Percentiles rank a stretch among this genome's conserved stretches.
Conservation (phyloP, 2,329 filamentous ascomycete genomes). For the Fusarium stilboides region DNA sequence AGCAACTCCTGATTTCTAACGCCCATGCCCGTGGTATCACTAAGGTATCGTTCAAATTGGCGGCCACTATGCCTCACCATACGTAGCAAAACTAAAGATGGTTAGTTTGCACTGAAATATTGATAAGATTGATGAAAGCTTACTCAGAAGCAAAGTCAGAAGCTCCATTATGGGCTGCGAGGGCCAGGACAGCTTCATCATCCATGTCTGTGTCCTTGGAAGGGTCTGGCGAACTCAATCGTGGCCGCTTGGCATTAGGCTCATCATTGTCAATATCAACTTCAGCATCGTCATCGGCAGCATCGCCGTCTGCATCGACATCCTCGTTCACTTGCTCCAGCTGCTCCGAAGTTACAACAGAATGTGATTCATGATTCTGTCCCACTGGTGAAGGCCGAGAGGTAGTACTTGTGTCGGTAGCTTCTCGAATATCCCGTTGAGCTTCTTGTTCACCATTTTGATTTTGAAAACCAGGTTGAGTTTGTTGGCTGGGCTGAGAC, state of each 20-base stretch:
- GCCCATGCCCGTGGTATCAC: slow-evolving; percentile 43
- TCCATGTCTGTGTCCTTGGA: slow-evolving; percentile 58
- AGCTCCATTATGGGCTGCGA: slow-evolving; percentile 61
- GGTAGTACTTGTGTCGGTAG: slow-evolving; percentile 5
- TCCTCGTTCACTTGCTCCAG: slow-evolving; percentile 35
- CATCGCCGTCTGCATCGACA: slow-evolving; percentile 54
- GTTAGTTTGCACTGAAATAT: slow-evolving; percentile 19
- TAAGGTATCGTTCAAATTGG: slow-evolving; percentile 18
- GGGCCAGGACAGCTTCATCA: slow-evolving; percentile 65
- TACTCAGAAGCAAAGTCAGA: slow-evolving; percentile 62
- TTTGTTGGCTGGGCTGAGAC: slow-evolving; percentile 6
- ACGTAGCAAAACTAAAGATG: slow-evolving; percentile 55
- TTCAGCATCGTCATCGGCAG: slow-evolving; percentile 49
- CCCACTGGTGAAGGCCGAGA: slow-evolving; percentile 21
- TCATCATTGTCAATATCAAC: slow-evolving; percentile 55
- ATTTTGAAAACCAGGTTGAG: slow-evolving; percentile 8
- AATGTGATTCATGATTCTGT: slow-evolving; percentile 19
- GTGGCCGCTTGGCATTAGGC: slow-evolving; percentile 59
- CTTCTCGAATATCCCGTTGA: slow-evolving; percentile 29
- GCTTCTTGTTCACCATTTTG: slow-evolving; percentile 21
- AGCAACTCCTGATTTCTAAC: slow-evolving; percentile 39
- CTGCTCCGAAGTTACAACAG: slow-evolving; percentile 15
- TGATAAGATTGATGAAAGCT: slow-evolving; percentile 37
- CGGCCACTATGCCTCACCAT: slow-evolving; percentile 57
- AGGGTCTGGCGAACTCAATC: slow-evolving; percentile 52